Conservation (phyloP, 2,329 filamentous ascomycete genomes). For the Alternaria dauci region DNA sequence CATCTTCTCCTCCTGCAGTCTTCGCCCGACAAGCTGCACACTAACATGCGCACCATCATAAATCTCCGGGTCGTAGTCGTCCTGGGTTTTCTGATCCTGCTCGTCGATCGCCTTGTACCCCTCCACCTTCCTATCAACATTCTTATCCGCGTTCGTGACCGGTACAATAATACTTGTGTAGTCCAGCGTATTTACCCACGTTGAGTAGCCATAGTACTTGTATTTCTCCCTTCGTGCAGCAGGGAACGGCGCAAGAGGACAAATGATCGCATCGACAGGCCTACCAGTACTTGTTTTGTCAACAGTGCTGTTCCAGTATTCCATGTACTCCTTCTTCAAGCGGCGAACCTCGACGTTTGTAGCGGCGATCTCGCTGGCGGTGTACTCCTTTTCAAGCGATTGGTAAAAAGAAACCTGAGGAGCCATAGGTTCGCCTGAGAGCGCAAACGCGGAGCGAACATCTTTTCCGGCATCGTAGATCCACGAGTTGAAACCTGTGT, state of each 20-base stretch:
- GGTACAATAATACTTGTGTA: conserved; percentile 48
- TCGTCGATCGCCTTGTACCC: conserved; percentile 39
- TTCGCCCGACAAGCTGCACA: conserved; percentile 49
- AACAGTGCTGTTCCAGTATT: conserved; percentile 50
- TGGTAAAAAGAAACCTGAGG: conserved; percentile 36
- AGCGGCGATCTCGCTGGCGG: conserved; percentile 43
- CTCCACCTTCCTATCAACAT: conserved; percentile 35
- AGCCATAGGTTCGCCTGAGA: conserved; percentile 45
- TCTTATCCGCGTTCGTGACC: conserved; percentile 44
- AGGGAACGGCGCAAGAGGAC: conserved; percentile 50
- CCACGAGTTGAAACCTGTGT: conserved; percentile 38
- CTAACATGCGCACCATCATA: conserved; percentile 51
- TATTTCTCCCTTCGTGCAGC: conserved; percentile 43
- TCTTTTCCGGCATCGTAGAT: conserved; percentile 45
- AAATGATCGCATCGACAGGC: conserved; percentile 51
- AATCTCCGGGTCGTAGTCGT: conserved; percentile 50
- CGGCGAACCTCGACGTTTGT: conserved; percentile 42
- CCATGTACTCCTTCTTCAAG: conserved; percentile 47
- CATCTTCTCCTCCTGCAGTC: conserved; percentile 52
- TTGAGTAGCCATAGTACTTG: conserved; percentile 46
- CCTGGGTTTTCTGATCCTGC: conserved; percentile 35
- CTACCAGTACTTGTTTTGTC: conserved; percentile 37
- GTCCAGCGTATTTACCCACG: conserved; percentile 43
- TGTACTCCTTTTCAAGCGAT: conserved; percentile 28
- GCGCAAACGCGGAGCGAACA: conserved; percentile 40